phyloP scores from a whole-genome alignment of 148 eudicot species.

The Simmondsia chinensis region DNA sequence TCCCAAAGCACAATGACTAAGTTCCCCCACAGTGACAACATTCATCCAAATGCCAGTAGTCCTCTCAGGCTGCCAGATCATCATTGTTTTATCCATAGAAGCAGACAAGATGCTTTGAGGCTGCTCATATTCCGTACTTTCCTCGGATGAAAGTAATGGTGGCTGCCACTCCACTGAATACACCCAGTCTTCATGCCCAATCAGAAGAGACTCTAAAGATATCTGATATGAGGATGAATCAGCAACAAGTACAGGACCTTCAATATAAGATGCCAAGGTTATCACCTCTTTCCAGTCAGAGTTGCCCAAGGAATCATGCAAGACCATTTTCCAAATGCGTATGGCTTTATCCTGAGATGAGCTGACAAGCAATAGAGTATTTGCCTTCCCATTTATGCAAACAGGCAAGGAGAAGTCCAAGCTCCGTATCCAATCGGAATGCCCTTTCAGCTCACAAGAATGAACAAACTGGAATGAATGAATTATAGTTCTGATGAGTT shows the following conservation, averaged over 20 bases:
- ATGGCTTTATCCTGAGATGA: conserved; percentile 89
- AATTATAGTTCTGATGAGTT: conserved; percentile 12
- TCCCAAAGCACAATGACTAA: conserved; percentile 96
- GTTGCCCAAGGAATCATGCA: conserved; percentile 27
- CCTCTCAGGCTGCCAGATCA: conserved; percentile 97
- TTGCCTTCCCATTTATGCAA: conserved; percentile 29
- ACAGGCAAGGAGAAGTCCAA: conserved; percentile 89
- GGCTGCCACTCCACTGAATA: conserved; percentile 98
- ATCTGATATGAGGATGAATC: conserved; percentile 69
- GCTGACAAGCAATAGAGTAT: conserved; percentile 61
- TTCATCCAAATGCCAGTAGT: conserved; percentile 96
- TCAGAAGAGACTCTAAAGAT: conserved; percentile 82
- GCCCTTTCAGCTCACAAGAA: conserved; percentile 91
- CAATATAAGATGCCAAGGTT: conserved; percentile 77
- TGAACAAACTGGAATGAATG: conserved; percentile 48
- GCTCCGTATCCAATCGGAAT: conserved; percentile 93
- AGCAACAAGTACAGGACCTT: conserved; percentile 69
- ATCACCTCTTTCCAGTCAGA: conserved; percentile 29
- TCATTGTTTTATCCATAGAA: conserved; percentile 98
- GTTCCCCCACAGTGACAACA: conserved; percentile 93
- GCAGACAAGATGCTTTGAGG: conserved; percentile 82
- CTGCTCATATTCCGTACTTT: conserved; percentile 37
- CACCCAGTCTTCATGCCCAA: conserved; percentile 99
- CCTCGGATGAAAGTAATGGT: conserved; percentile 31
- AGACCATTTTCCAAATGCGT: conserved; percentile 70